phyloP scores from a whole-genome alignment of 2,329 filamentous ascomycete species.

The Apiospora marii region DNA sequence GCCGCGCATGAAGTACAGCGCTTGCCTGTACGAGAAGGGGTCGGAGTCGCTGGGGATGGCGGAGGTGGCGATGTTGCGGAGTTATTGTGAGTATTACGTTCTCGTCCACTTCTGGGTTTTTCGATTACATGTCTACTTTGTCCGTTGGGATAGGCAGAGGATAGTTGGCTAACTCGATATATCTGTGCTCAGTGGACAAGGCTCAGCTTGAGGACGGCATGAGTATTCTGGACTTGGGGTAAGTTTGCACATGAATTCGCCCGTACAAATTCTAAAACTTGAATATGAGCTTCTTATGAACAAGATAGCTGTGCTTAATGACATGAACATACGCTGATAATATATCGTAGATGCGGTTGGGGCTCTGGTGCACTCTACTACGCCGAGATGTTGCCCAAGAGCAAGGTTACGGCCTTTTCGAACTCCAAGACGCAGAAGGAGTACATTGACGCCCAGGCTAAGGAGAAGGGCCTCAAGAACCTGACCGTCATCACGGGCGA shows the following conservation, averaged over 20 bases:
- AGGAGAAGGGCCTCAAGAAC: constrained; percentile 64
- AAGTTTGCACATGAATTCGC: constrained; percentile 31
- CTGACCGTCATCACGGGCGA: constrained; percentile 71
- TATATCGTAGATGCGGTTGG: constrained; percentile 67
- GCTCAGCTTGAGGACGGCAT: constrained; percentile 67
- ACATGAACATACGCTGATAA: not conserved
- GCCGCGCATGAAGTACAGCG: constrained; percentile 77
- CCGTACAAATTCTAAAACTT: not conserved
- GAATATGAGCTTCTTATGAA: not conserved
- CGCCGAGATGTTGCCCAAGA: constrained; percentile 69
- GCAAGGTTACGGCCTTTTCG: constrained; percentile 71
- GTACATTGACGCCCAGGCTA: constrained; percentile 68
- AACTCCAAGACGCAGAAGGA: constrained; percentile 74
- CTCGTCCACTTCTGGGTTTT: not conserved
- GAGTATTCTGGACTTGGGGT: constrained; percentile 69
- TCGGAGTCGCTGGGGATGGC: constrained; percentile 70
- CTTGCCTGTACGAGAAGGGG: constrained; percentile 69
- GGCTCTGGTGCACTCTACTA: constrained; percentile 71
- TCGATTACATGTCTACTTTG: not conserved
- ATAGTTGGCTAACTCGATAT: not conserved
- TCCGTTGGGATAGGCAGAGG: not conserved
- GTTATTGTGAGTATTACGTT: constrained; percentile 50
- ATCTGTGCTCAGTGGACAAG: constrained; percentile 53
- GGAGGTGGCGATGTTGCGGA: constrained; percentile 70
- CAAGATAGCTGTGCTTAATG: not conserved